phyloP scores from a whole-genome alignment of 805 yeast genomes.

The Pichia heedii region DNA sequence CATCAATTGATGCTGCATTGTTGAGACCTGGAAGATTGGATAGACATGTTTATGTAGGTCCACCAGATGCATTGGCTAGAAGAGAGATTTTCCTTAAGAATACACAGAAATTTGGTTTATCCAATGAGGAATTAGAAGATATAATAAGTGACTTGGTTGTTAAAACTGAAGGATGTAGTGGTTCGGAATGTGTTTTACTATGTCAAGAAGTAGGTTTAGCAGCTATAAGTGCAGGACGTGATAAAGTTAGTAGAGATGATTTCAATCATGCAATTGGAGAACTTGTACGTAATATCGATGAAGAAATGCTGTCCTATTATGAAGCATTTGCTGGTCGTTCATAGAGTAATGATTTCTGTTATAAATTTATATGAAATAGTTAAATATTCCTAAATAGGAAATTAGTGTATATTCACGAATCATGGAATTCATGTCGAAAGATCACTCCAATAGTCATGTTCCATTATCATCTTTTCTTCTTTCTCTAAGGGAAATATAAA shows the following conservation, averaged over 20 bases:
- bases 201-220: constrained; percentile 94
- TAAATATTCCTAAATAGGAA: too few relatives aligned
- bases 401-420: too few relatives aligned
- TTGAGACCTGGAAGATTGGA: constrained; percentile 94
- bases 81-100: constrained; percentile 66
- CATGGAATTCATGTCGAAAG: too few relatives aligned
- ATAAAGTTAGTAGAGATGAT: constrained; percentile 31
- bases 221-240: constrained; percentile 61
- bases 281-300: constrained; percentile 71
- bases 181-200: constrained; percentile 86
- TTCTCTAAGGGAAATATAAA: too few relatives aligned
- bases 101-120: constrained; percentile 54
- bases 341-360: too few relatives aligned
- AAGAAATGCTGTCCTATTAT: constrained; percentile 76
- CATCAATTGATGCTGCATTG: constrained; percentile 84
- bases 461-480: too few relatives aligned
- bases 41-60: constrained; percentile 84
- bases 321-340: constrained; percentile 35
- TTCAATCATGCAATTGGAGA: constrained; percentile 53
- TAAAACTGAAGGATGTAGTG: constrained; percentile 84
- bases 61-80: constrained; percentile 81
- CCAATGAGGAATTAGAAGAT: constrained; percentile 27
- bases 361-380: too few relatives aligned
- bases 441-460: too few relatives aligned
- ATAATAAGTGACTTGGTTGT: constrained; percentile 43